Conservation (phyloP, 176 grass and related monocot genomes). For the Paspalum notatum region DNA sequence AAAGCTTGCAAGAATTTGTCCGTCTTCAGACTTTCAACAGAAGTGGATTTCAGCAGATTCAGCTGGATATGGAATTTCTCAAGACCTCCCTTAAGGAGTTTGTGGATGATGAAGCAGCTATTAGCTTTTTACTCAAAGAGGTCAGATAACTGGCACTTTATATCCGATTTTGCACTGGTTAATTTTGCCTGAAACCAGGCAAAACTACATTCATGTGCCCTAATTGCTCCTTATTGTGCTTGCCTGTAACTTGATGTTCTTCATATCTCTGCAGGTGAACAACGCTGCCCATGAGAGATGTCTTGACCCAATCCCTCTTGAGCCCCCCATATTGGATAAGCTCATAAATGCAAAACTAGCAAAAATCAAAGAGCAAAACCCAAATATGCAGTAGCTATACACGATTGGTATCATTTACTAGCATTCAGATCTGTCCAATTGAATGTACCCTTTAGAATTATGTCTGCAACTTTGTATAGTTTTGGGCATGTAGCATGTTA, state of each 20-base stretch:
- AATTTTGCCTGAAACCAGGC: conserved; percentile 13
- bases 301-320: conserved; percentile 89
- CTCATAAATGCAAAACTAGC: conserved; percentile 84
- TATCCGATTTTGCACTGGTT: background rate
- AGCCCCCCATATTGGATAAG: conserved; percentile 93
- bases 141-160: conserved; percentile 46
- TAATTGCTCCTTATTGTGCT: conserved; percentile 12
- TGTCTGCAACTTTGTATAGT: conserved; percentile 24
- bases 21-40: conserved; percentile 97
- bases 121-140: conserved; percentile 98
- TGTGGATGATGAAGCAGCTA: conserved; percentile 89
- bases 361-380: conserved; percentile 71
- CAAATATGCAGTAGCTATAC: conserved; percentile 41
- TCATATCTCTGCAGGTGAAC: conserved; percentile 68
- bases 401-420: background rate
- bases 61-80: conserved; percentile 96
- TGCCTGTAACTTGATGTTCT: conserved; percentile 23
- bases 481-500: conserved; percentile 8
- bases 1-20: conserved; percentile 99
- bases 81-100: conserved; percentile 89
- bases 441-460: conserved; percentile 22
- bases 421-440: conserved; percentile 20
- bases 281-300: conserved; percentile 97
- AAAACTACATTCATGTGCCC: conserved; percentile 1
- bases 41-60: conserved; percentile 99